Conservation (phyloP, 2,329 filamentous ascomycete genomes). For the Chrysoporthe deuterocubensis region DNA sequence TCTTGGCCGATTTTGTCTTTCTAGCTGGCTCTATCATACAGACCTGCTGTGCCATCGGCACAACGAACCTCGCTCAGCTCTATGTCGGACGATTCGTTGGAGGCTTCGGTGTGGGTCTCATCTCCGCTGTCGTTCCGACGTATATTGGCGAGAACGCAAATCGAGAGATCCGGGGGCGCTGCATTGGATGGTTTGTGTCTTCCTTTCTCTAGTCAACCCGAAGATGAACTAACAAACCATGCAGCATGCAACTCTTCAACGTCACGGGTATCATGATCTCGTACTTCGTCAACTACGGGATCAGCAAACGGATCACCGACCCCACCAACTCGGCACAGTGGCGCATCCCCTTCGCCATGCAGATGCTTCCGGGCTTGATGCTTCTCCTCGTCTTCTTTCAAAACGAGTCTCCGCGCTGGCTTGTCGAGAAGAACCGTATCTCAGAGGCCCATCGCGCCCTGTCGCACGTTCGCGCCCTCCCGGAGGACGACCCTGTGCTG, state of each 20-base stretch:
- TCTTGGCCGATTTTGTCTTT: slow-evolving; percentile 23
- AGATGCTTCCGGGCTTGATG: slow-evolving; percentile 44
- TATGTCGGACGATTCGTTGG: slow-evolving; percentile 28
- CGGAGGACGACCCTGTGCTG: slow-evolving; percentile 56
- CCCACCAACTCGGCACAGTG: slow-evolving; percentile 38
- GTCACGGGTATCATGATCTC: slow-evolving; percentile 28
- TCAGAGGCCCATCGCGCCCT: slow-evolving; percentile 46
- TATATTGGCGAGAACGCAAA: slow-evolving; percentile 28
- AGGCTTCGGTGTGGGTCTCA: slow-evolving; percentile 28
- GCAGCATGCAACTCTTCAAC: slow-evolving; percentile 28
- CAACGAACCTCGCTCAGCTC: slow-evolving; percentile 23
- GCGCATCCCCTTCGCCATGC: slow-evolving; percentile 48
- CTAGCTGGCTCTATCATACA: slow-evolving; percentile 22
- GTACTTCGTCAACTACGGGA: slow-evolving; percentile 29
- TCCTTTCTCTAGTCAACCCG: too few relatives aligned
- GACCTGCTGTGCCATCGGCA: slow-evolving; percentile 22
- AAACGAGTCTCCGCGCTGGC: slow-evolving; percentile 46
- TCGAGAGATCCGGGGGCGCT: slow-evolving; percentile 26
- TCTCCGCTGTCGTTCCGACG: slow-evolving; percentile 27
- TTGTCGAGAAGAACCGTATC: slow-evolving; percentile 41
- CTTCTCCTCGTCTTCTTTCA: slow-evolving; percentile 41
- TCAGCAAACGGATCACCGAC: slow-evolving; percentile 25
- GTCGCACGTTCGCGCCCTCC: slow-evolving; percentile 52
- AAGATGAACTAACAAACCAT: slow-evolving; percentile 1
- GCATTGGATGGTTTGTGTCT: slow-evolving; percentile 24